These are phyloP conservation scores for Plasmodium gaboni DNA, from an alignment of 169 alveolate species.

Conservation along the genomic window DNA sequence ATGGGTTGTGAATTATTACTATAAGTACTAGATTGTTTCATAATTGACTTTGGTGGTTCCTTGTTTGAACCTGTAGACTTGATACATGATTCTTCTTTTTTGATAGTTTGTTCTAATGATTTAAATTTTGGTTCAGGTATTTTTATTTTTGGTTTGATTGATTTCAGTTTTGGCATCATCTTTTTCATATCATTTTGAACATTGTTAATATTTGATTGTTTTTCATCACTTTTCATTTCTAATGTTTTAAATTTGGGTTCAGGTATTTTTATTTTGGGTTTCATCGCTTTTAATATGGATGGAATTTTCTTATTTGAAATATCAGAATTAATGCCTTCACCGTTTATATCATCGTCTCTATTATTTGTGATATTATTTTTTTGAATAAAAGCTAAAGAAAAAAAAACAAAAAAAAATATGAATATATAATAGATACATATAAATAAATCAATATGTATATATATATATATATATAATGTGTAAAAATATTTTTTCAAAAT, in stretches of 20 bases:
- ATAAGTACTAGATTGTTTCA: not conserved
- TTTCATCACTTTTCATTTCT: not conserved
- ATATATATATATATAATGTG: not conserved
- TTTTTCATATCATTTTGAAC: not conserved
- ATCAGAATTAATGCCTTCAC: not conserved
- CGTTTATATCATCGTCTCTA: not conserved
- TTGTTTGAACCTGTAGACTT: not conserved
- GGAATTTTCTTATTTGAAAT: not conserved
- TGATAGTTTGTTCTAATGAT: constrained; percentile 2
- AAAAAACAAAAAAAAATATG: not conserved
- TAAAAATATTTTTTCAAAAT: too few relatives aligned
- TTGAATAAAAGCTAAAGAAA: not conserved
- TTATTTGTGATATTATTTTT: constrained; percentile 2
- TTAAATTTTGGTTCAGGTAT: constrained; percentile 1
- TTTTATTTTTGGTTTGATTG: not conserved
- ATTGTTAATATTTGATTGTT: not conserved
- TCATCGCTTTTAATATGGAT: not conserved
- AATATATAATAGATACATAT: not conserved
- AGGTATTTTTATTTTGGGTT: not conserved
- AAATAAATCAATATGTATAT: not conserved
- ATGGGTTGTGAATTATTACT: not conserved
- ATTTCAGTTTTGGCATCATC: not conserved
- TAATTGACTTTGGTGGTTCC: constrained; percentile 13
- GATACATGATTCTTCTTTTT: not conserved
- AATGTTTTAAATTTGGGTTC: constrained; percentile 7